These are phyloP conservation scores for Cladosporium phlei DNA, from an alignment of 2,329 filamentous ascomycete species.

Conservation along the genomic window DNA sequence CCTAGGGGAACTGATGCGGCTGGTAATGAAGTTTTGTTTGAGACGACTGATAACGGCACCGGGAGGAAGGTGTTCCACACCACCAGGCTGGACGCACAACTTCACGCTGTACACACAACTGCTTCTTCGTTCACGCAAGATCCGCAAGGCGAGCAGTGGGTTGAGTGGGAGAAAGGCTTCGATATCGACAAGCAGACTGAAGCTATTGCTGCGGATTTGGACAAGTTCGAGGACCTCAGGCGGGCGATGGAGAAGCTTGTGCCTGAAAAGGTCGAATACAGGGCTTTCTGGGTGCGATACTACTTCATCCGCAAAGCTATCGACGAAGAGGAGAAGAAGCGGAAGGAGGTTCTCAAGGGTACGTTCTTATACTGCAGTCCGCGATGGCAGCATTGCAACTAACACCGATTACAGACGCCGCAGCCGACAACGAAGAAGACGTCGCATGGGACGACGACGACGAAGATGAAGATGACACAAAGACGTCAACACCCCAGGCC, in stretches of 20 bases:
- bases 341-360: conserved; percentile 90
- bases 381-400: no score
- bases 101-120: conserved; percentile 90
- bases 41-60: conserved; percentile 79
- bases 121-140: conserved; percentile 78
- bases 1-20: conserved; percentile 24
- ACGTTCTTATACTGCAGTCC: no score
- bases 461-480: conserved; percentile 42
- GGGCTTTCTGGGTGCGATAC: conserved; percentile 87
- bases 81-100: conserved; percentile 87
- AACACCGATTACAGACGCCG: conserved; percentile 49
- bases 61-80: conserved; percentile 93
- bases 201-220: conserved; percentile 73
- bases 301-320: conserved; percentile 92
- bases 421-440: conserved; percentile 68
- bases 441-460: conserved; percentile 71
- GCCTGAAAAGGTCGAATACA: conserved; percentile 86
- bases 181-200: conserved; percentile 79
- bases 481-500: conserved; percentile 35
- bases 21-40: conserved; percentile 68
- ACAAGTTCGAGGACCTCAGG: conserved; percentile 80
- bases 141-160: conserved; percentile 67
- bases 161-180: conserved; percentile 67
- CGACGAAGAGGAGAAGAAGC: conserved; percentile 83
- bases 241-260: conserved; percentile 92